phyloP scores from a whole-genome alignment of 345 rosid genomes.

The Populus nigra region DNA sequence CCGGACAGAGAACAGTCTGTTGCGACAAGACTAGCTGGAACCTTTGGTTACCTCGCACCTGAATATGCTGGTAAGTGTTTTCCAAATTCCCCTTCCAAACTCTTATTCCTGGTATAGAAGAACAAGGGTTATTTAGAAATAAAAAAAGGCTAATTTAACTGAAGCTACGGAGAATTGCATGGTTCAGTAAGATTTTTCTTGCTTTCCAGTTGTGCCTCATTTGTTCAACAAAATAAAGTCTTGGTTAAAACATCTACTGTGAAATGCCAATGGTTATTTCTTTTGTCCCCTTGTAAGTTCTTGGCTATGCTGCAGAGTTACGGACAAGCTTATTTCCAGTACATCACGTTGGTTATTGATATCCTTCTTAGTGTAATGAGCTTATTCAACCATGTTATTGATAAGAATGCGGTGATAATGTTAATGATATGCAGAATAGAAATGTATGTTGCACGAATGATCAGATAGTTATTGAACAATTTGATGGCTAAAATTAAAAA shows the following conservation, averaged over 20 bases:
- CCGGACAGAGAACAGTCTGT: conserved; percentile 50
- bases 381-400: neutral
- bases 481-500: neutral
- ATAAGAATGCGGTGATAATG: neutral
- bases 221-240: neutral
- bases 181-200: neutral
- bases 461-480: neutral
- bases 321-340: neutral
- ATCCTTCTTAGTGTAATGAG: neutral
- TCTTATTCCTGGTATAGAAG: neutral
- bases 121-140: neutral
- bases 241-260: neutral
- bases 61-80: conserved; percentile 53
- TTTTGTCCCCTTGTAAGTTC: neutral
- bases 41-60: conserved; percentile 63
- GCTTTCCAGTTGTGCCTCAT: neutral
- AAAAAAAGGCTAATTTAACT: neutral
- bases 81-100: neutral
- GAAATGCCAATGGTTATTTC: neutral
- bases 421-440: neutral
- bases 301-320: neutral
- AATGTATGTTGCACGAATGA: neutral
- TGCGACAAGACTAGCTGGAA: conserved; percentile 50
- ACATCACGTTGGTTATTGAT: neutral
- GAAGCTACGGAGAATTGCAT: neutral